These are phyloP conservation scores for Epicoccum nigrum DNA, from an alignment of 2,329 filamentous ascomycete species.

Conservation along the genomic window DNA sequence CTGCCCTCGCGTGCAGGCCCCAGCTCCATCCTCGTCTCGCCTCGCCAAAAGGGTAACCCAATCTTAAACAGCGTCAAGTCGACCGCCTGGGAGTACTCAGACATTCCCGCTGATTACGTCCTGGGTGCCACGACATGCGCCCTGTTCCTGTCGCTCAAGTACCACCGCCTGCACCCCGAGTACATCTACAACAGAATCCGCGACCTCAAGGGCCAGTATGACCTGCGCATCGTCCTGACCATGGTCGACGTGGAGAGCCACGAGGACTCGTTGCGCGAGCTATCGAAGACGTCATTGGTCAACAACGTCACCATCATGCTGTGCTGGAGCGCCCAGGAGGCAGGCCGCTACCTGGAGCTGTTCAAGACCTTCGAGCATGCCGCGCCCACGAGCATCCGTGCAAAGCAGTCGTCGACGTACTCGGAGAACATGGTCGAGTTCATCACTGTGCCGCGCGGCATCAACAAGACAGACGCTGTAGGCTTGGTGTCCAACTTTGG, in stretches of 20 bases:
- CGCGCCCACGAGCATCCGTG: constrained; percentile 79
- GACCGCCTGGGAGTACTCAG: constrained; percentile 93
- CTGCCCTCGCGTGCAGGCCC: constrained; percentile 70
- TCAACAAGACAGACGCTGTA: constrained; percentile 95
- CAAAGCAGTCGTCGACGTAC: constrained; percentile 82
- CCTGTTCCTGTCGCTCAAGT: constrained; percentile 92
- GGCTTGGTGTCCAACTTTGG: constrained; percentile 91
- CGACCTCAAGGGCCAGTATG: constrained; percentile 82
- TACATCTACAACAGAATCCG: constrained; percentile 96
- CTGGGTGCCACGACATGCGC: constrained; percentile 87
- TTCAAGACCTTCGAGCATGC: constrained; percentile 96
- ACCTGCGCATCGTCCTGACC: constrained; percentile 80
- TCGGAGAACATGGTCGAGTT: constrained; percentile 90
- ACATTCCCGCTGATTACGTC: constrained; percentile 94
- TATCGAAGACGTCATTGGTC: constrained; percentile 89
- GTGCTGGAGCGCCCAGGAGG: constrained; percentile 93
- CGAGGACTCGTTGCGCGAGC: constrained; percentile 84
- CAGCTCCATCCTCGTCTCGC: constrained; percentile 85
- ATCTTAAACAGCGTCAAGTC: constrained; percentile 82
- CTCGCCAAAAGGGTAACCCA: constrained; percentile 93
- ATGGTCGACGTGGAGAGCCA: constrained; percentile 97
- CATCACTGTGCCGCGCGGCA: constrained; percentile 82
- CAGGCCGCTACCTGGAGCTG: constrained; percentile 88
- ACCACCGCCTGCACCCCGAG: constrained; percentile 95
- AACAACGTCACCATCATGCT: constrained; percentile 92